Evolutionary conservation across 2,329 filamentous ascomycete species (phyloP), one percentile per base, ranked within the genome.

Genomic region (Pseudohalonectria lignicola): DNA sequence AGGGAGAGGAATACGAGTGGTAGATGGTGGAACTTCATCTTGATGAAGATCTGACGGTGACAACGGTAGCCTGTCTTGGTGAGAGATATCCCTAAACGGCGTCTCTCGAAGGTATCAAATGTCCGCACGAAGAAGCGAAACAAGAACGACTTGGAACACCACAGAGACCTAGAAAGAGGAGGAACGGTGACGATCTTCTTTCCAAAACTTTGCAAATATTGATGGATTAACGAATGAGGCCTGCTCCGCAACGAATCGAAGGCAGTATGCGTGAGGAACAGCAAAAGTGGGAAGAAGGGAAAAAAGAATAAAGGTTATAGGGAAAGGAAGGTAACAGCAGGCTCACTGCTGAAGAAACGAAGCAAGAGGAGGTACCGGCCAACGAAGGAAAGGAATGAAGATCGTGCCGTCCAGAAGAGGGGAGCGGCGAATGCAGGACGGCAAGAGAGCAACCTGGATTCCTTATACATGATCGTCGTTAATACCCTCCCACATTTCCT

Each of bases 401-500:
- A 33, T 33, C 31, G 31, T 18, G 19, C 12, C 31, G 15, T 33
- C 18, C 15, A 33, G 31, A 20, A 19, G 19, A 33, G 17, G 18
- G 17, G 31, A 16, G 17, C 15, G 18, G 10, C 31, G 17, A 17
- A 17, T 16, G 31, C 29, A 33, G 12, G 13, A 18, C 10, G 16
- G 31, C 8, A 5, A 33, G 13, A n/a, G 31, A 33, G 31, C 31
- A 18, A 13, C 31, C 31, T 12, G 15, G 9, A 33, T 33, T 17
- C 31, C 31, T 33, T 33, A 33, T 33, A 33, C 31, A 33, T 33
- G 31, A 33, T 33, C 31, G 17, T 17, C 31, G 17, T 33, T 12
- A 15, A 33, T 15, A n/a, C n/a, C n/a, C 17, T 8, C 29, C 29
- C 29, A 31, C 29, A 16, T 16, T 31, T 16, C 29, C 29, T 15